Evolutionary conservation across 1,284 basidiomycete genomes (phyloP).

Genomic region (Inonotus hispidus): DNA sequence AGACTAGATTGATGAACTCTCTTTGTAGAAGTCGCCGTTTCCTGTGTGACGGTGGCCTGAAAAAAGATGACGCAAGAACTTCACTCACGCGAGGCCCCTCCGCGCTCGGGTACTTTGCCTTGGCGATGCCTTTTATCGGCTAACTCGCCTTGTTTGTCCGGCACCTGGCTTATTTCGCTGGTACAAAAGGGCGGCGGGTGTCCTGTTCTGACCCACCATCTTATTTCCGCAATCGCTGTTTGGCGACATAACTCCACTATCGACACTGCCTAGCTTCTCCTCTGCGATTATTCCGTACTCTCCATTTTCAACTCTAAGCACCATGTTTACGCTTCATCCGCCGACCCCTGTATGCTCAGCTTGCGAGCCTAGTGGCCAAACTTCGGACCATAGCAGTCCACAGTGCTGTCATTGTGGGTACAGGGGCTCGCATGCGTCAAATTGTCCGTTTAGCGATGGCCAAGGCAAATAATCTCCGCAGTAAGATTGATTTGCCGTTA

Average conservation of each 20-base stretch:
- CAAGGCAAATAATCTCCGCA: constrained; percentile 26
- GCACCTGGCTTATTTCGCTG: background rate
- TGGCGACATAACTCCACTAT: background rate
- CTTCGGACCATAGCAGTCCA: constrained; percentile 41
- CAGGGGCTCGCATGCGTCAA: constrained; percentile 56
- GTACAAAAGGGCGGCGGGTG: background rate
- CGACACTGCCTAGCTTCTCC: background rate
- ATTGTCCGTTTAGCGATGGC: constrained; percentile 49
- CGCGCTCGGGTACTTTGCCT: background rate
- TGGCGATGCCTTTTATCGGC: constrained; percentile 4
- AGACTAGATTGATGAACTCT: background rate
- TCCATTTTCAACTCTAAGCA: background rate
- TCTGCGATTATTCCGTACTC: background rate
- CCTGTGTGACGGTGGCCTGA: background rate
- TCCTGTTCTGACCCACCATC: background rate
- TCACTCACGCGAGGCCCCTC: background rate
- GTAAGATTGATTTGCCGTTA: background rate
- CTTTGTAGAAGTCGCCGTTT: background rate
- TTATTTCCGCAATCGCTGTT: background rate
- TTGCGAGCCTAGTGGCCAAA: background rate
- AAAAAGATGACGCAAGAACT: background rate
- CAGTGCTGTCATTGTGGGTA: constrained; percentile 74
- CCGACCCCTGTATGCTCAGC: background rate
- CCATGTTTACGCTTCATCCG: background rate
- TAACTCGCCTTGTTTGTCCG: background rate